phyloP scores from a whole-genome alignment of 78 protist species.

The Salpingoeca rosetta region DNA sequence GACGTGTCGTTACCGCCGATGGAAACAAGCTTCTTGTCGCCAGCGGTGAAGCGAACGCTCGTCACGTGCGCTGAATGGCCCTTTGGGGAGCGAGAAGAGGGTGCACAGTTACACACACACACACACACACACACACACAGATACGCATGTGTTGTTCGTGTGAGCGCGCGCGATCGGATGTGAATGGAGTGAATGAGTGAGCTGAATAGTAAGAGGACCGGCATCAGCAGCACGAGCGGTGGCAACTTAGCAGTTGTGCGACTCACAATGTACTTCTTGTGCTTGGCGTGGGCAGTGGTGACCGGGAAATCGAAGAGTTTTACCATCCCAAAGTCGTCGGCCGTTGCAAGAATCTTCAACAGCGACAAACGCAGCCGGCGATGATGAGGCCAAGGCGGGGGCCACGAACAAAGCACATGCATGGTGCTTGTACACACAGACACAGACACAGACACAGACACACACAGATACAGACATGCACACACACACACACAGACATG shows the following conservation, averaged over 20 bases:
- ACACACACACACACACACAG: not conserved
- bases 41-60: not conserved
- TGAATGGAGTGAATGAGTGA: too few species aligned
- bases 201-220: too few species aligned
- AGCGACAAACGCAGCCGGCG: too few species aligned
- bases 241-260: not conserved
- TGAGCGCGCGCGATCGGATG: too few species aligned
- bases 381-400: too few species aligned
- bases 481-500: too few species aligned
- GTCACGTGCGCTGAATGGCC: constrained; percentile 10
- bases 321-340: constrained; percentile 38
- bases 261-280: constrained; percentile 3
- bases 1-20: constrained; percentile 33
- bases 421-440: too few species aligned
- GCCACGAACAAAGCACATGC: too few species aligned
- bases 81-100: not conserved
- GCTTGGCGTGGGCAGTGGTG: not conserved
- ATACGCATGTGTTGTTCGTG: too few species aligned
- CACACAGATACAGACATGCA: too few species aligned
- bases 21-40: constrained; percentile 9
- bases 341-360: constrained; percentile 45
- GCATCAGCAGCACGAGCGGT: too few species aligned
- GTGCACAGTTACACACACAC: not conserved
- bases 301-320: constrained; percentile 42
- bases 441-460: too few species aligned